Evolutionary conservation across 2,329 filamentous ascomycete genomes (phyloP), one percentile per base, ranked within the genome.

Genomic region (Dothidotthia symphoricarpi): DNA sequence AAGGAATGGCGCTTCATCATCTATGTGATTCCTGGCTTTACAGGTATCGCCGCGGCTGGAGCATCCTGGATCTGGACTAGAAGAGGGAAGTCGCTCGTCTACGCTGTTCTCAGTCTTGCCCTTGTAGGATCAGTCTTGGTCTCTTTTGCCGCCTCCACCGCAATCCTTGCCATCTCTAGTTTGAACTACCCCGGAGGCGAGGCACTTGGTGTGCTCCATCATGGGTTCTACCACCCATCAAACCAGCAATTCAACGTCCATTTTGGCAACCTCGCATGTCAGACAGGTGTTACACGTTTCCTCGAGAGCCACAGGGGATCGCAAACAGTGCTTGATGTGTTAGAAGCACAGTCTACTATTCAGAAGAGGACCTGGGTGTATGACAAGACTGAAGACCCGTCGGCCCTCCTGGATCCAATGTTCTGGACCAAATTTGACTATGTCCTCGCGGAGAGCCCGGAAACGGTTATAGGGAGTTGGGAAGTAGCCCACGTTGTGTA

Each of bases 1-100:
- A 98, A 98, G 64, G 93, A 98, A 70, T 86, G 89, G 64, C 86
- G 93, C 13, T 98, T 98, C 73, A 83, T 98, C 53, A 82, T 97
- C 56, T 97, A 97, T 69, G 76, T 81, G 35, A 75, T 95, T 16
- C 93, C 93, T 0, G 76, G 84, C 0, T 71, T 97, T 19, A 95
- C 90, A 0, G 85, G 84, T 9, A 78, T 83, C 3, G 84, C 88
- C 0, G 83, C 88, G 3, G 75, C 88, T 4, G 83, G 82, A 14
- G 87, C 88, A 11, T 78, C 81, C 76, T 68, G 63, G 61, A 63
- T 69, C 30, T 86, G 80, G 69, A 75, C 72, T 1, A 82, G 84
- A 27, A 73, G 78, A n/a, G 58, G 71, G 4, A 90, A 88, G 61
- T 79, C 77, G 1, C 12, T 72, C 3, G 17, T 78, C 24, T 82